Base-by-base conservation (phyloP, 345 rosid genomes). In the Dimocarpus longan region DNA sequence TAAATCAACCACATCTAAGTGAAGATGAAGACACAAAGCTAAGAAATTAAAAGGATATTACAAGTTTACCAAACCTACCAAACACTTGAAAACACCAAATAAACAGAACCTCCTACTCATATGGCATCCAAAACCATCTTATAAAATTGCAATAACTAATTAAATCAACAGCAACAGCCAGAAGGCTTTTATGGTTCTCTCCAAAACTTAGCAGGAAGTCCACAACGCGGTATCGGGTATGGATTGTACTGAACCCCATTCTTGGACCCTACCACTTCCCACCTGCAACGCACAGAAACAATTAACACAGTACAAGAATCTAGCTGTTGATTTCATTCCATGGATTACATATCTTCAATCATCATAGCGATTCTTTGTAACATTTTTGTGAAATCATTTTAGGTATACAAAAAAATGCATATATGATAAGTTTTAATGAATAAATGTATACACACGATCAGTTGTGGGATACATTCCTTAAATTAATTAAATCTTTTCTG, bases 191-290 rank as follows among this genome's bases (percentile, higher is more conserved):
- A 52, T 52, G 64, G 54, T 83, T 40, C 54, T 78, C 80, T 80
- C 77, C 81, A 78, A 54, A 77, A 84, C 67, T 11, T 78, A 8
- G 86, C 84, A 0, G 75, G 84, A 19, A 84, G 84, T 46, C 86
- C 86, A 37, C 71, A 37, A 24, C 43, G 3, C 2, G 84, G 86
- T 10, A 84, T 48, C 10, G 82, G 86, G 39, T 80, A 84, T 70
- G 86, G 86, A 52, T 76, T 70, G 32, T 78, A 71, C 16, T 80
- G 42, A 59, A 84, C 71, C 67, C 84, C 77, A 70, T 48, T 40
- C 13, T 5, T n/a, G 12, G 64, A 39, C 39, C 82, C 78, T 12
- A 76, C 68, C 26, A 80, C 46, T 73, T 83, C 78, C 76, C 80
- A 79, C 72, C 85, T 83, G 71, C 80, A 54, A 12, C 24, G 65